Percentiles rank a stretch among this genome's conserved stretches.
phyloP scores from a whole-genome alignment of 2,329 filamentous ascomycete genomes.

The Calonectria pseudoreteaudii region DNA sequence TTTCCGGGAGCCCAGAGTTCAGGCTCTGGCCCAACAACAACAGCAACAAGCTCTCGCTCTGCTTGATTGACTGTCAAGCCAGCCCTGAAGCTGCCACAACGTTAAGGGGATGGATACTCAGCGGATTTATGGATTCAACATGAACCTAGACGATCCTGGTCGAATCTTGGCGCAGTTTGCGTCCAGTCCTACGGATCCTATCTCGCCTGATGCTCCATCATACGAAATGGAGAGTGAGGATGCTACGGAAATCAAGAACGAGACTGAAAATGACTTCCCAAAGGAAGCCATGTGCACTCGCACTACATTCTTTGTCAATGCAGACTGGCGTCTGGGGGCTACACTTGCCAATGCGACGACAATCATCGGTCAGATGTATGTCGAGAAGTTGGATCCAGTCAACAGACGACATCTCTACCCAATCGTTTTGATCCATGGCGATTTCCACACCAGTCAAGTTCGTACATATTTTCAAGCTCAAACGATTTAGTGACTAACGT shows the following conservation, averaged over 20 bases:
- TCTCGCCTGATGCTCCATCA: not conserved
- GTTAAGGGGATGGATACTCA: not conserved
- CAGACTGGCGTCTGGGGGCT: conserved; percentile 34
- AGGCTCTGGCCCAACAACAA: not conserved
- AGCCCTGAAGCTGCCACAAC: not conserved
- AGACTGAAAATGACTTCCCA: not conserved
- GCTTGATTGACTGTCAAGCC: too few relatives aligned
- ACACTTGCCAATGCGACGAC: conserved; percentile 24
- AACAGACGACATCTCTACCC: conserved; percentile 33
- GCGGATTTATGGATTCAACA: not conserved
- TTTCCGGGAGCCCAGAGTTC: not conserved
- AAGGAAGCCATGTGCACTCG: conserved; percentile 31
- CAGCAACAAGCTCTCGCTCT: not conserved
- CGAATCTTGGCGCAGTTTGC: not conserved
- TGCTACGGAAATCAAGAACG: not conserved
- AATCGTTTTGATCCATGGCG: conserved; percentile 51
- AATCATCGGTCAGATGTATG: conserved; percentile 48
- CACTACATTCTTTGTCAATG: conserved; percentile 43
- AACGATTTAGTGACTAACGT: not conserved
- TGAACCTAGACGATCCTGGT: not conserved
- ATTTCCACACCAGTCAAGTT: conserved; percentile 51
- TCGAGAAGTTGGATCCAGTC: conserved; percentile 47
- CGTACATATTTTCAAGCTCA: not conserved
- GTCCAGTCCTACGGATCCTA: not conserved
- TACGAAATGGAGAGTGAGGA: not conserved